phyloP scores from a whole-genome alignment of 2,329 filamentous ascomycete genomes.

The Lomentospora prolificans region DNA sequence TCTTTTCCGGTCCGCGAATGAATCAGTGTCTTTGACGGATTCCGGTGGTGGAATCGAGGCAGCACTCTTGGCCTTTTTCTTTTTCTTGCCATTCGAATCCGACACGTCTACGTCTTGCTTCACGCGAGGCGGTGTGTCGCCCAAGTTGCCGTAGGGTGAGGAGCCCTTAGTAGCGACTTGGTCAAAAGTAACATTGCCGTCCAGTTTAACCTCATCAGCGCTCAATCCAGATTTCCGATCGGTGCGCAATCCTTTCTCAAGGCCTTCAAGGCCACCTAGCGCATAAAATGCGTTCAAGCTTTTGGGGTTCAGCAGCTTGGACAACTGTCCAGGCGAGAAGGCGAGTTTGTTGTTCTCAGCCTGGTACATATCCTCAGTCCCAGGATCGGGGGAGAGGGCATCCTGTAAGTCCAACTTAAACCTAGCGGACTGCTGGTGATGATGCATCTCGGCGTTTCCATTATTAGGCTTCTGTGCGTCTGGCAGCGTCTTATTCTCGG shows the following conservation, averaged over 20 bases:
- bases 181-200: conserved; percentile 59
- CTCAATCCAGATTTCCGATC: conserved; percentile 57
- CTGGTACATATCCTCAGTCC: conserved; percentile 61
- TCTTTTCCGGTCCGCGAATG: conserved; percentile 43
- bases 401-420: conserved; percentile 17
- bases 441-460: not conserved
- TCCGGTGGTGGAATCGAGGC: conserved; percentile 10
- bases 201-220: conserved; percentile 54
- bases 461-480: not conserved
- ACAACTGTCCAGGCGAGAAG: conserved; percentile 62
- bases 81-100: not conserved
- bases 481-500: not conserved
- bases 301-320: conserved; percentile 73
- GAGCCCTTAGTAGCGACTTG: conserved; percentile 30
- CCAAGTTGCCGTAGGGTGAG: conserved; percentile 5
- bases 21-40: conserved; percentile 5
- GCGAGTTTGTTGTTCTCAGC: conserved; percentile 62
- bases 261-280: conserved; percentile 59
- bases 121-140: not conserved
- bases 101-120: not conserved
- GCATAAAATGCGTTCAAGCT: conserved; percentile 65
- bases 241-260: conserved; percentile 65
- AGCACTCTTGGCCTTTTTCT: conserved; percentile 9
- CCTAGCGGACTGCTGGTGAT: not conserved
- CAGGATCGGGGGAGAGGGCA: conserved; percentile 45